Evolutionary conservation across 2,329 filamentous ascomycete genomes (phyloP), one percentile per base, ranked within the genome.

Genomic region (Blastomyces silverae): DNA sequence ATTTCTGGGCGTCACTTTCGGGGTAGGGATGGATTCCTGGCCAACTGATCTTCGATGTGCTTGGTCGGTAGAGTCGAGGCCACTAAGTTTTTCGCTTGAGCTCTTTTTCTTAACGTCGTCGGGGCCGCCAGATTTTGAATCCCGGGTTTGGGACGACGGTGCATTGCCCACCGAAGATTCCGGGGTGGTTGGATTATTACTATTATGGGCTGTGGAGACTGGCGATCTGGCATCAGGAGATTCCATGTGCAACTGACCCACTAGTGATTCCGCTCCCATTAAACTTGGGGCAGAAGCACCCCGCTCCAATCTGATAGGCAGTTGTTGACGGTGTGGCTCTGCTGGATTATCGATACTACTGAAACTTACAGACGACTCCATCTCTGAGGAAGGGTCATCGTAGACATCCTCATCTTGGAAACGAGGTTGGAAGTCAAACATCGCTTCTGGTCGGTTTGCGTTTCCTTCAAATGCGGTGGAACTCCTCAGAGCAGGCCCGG

Each of bases 401-500:
- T 75, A 76, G 64, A 75, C 72, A 15, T 61, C 64, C 10, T 46
- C 64, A 34, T 61, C 62, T 17, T 65, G 57, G 34, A 62, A 68
- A 60, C 68, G 62, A 44, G 63, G 66, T 64, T 67, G 64, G 39
- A 69, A 67, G n/a, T 70, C 66, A 39, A 65, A 64, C 15, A 70
- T 56, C 62, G 73, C 71, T 64, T 73, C 74, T 3, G 69, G 71
- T 15, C 28, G 63, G 62, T 71, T 67, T 11, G 70, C 42, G 48
- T 74, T 69, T 34, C 71, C 64, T 39, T 73, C 79, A 28, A 85
- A 73, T 25, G 80, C 73, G 15, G 79, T 80, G 20, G 84, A 85
- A 70, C 80, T 84, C 61, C 79, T 76, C 17, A 87, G 70, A 13
- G 81, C 81, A 25, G 84, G 85, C 37, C 79, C 75, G 13, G 81